Evolutionary conservation across 805 yeast species (phyloP), one percentile per base, ranked within the genome.

Genomic region (Ogataea philodendri): DNA sequence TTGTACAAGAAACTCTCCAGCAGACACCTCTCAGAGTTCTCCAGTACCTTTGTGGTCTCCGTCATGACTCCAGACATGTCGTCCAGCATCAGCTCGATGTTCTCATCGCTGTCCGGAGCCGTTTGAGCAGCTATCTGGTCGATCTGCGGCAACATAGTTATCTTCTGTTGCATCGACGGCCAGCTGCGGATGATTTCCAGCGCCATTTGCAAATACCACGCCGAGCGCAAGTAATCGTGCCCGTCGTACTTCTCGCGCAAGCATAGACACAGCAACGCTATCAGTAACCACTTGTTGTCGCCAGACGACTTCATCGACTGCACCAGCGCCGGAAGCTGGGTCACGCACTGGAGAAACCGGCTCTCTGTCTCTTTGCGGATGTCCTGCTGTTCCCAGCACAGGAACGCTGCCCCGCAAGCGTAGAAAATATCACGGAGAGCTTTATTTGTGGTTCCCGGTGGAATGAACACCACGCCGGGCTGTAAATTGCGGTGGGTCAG

Each of bases 1-100:
- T 69, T 68, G 54, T 64, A 70, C 2, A 66, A 42, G 39, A 67
- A 69, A 28, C 71, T 67, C 31, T 70, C 75, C 20, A 65, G 41
- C 26, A 66, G 55, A 50, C 64, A 62, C 32, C 66, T 51, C 37
- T 62, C 64, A 2, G 42, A 35, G 4, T 43, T 35, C 3, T 39
- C 32, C 19, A 46, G 27, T 9, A 19, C 19, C n/a, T 20, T n/a
- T 5, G 29, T 17, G 14, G 19, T 16, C 9, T 15, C 18, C 4
- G 19, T 15, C 11, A 26, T 21, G 15, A 37, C 32, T 4, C 18
- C 31, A 3, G 27, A 23, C 4, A 37, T 30, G 18, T 37, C 37
- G n/a, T 26, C 41, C 9, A 37, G 26, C n/a, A 25, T 26, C 10
- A 30, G 26, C 9, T 30, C 33, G 11, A 30, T 9, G 11, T 30